Evolutionary conservation across 2,329 filamentous ascomycete genomes (phyloP), one percentile per base, ranked within the genome.

Genomic region (Curvularia verruculosa): DNA sequence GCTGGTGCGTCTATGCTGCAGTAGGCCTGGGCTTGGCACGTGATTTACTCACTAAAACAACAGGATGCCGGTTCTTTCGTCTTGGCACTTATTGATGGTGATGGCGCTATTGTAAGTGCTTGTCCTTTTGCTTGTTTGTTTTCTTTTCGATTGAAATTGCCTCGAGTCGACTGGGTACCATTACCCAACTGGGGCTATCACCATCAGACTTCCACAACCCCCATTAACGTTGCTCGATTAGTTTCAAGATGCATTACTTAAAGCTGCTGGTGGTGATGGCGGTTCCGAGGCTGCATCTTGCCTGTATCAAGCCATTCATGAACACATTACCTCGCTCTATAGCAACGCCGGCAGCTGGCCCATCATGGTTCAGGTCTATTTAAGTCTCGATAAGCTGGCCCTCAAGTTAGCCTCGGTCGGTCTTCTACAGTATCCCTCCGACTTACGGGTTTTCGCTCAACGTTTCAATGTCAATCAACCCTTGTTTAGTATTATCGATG

Each of bases 21-120:
- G n/a, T 1, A 24, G 29, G 7, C 39, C 53, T 36, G 37, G 52
- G 52, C 50, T 51, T 56, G 48, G 24, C 6, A 10, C 10, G 21
- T 24, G 10, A 23, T 24, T 6, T 59, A 37, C 58, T 64, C 24
- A 63, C 34, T 2, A 3, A 41, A 8, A 3, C 18, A 28, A 19
- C 49, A 75, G 72, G 71, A 77, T 37, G 58, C 63, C 8, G 79
- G 73, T 58, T 76, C 79, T 18, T 82, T 82, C 56, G 78, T 79
- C 12, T 65, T 81, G 65, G 78, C 74, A 37, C 66, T 82, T 45
- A 78, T 82, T 45, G 80, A 82, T 67, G 80, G 80, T n/a, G 80
- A 82, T 68, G 80, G 80, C 23, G 79, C 78, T 61, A 73, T 80
- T 50, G 78, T 79, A 67, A 68, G 75, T 72, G 2, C n/a, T 24